Evolutionary conservation across 352 stramenopile species (phyloP), one percentile per base, ranked within the genome.

Genomic region (Sclerospora graminicola): DNA sequence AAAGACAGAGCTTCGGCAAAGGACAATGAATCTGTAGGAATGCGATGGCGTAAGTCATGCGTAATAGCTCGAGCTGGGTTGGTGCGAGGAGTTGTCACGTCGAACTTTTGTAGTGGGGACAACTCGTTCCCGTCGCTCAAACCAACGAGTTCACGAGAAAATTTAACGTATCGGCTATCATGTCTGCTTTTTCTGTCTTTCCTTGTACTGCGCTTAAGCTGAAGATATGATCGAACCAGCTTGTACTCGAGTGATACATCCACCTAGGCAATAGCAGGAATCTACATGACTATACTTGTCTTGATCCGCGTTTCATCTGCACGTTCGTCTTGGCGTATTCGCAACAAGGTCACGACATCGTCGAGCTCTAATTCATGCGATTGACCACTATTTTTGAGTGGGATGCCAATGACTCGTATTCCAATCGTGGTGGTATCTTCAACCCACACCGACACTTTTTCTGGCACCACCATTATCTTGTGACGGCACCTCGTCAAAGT

Each of bases 361-460:
- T 66, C 60, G 18, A 75, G 35, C n/a, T 78, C 60, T 8, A 87
- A 55, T 19, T 77, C 59, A 15, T 58, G 26, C 2, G 45, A 44
- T 29, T 78, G 58, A 2, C 60, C 52, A n/a, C n/a, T n/a, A 41
- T 65, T 64, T 56, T 76, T 77, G 26, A 87, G 54, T 13, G 54
- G 29, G 15, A 52, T 33, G 5, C 67, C 67, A 46, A 84, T 87
- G 11, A 87, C 58, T 11, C 69, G 57, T 5, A 82, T 63, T 4
- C 75, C 75, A 27, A 84, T 87, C 13, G 71, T 83, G 41, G 71
- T 87, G 4, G 71, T 87, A 38, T 87, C 74, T 56, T 83, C 64
- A 8, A 87, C 54, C n/a, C 54, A 36, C 9, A 84, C 55, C 42
- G 24, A 82, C 41, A 6, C 55, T 29, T 29, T 39, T 51, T 50